phyloP scores from a whole-genome alignment of 306 rosid species.

The Dryas octopetala region DNA sequence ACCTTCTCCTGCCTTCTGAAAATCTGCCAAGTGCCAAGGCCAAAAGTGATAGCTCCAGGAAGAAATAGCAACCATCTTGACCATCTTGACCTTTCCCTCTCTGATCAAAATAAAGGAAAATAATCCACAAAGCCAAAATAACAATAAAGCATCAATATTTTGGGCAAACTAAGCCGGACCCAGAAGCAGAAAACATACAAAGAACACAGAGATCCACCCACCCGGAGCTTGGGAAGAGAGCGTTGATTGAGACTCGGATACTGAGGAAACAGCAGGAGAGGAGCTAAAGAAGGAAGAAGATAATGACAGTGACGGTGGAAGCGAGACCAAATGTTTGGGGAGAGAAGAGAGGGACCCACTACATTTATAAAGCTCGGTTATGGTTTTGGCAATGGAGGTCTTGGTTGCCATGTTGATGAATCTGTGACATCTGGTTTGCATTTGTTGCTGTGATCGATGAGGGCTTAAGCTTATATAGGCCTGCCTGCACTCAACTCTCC shows the following conservation, averaged over 20 bases:
- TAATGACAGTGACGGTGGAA: not conserved
- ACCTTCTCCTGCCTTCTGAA: constrained; percentile 91
- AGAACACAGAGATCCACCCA: constrained; percentile 22
- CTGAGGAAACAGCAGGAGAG: constrained; percentile 41
- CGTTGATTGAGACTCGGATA: constrained; percentile 36
- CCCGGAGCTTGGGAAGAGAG: constrained; percentile 56
- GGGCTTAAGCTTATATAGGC: not conserved
- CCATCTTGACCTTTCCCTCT: constrained; percentile 54
- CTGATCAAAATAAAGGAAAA: not conserved
- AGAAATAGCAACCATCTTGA: constrained; percentile 72
- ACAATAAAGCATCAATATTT: not conserved
- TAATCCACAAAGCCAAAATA: not conserved
- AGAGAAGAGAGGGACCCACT: constrained; percentile 13
- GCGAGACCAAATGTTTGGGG: constrained; percentile 15
- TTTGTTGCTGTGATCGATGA: not conserved
- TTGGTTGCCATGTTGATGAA: constrained; percentile 38
- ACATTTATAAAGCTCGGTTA: constrained; percentile 40
- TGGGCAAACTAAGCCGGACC: constrained; percentile 8
- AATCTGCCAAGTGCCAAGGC: constrained; percentile 97
- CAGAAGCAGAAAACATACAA: constrained; percentile 5
- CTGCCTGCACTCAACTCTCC: not conserved
- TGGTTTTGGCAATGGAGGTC: constrained; percentile 40
- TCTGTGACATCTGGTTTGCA: constrained; percentile 14
- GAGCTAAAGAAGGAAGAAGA: constrained; percentile 38
- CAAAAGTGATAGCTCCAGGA: constrained; percentile 91